phyloP scores from a whole-genome alignment of 1,139 yeast species.

The Debaryomyces sp. region DNA sequence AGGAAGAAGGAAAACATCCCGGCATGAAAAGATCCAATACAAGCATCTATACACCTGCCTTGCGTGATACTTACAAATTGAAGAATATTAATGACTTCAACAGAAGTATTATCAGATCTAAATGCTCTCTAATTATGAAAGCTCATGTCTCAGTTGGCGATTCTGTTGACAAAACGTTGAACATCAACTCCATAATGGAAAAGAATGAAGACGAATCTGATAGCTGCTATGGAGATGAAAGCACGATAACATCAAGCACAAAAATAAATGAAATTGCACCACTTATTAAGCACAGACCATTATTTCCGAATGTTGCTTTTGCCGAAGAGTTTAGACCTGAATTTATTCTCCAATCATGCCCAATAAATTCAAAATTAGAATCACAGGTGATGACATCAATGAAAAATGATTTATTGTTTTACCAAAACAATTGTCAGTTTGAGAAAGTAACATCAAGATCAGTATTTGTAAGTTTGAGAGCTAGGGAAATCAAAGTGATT shows the following conservation, averaged over 20 bases:
- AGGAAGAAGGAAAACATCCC: slow-evolving; percentile 16
- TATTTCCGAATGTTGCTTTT: slow-evolving; percentile 51
- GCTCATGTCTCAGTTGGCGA: slow-evolving; percentile 3
- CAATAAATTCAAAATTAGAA: slow-evolving; percentile 53
- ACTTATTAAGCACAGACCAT: slow-evolving; percentile 22
- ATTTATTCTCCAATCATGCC: slow-evolving; percentile 52
- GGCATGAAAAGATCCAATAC: slow-evolving; percentile 31
- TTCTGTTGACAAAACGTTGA: slow-evolving; percentile 8
- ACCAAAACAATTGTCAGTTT: slow-evolving; percentile 40
- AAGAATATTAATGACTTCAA: slow-evolving; percentile 28
- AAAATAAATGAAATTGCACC: slow-evolving; percentile 4
- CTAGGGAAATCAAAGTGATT: slow-evolving; percentile 58
- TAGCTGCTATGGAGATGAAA: slow-evolving; percentile 1
- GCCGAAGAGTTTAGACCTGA: slow-evolving; percentile 57
- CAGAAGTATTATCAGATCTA: slow-evolving; percentile 23
- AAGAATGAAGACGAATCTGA: not conserved
- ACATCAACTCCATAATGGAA: slow-evolving; percentile 9
- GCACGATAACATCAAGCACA: slow-evolving; percentile 5
- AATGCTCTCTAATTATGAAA: slow-evolving; percentile 34
- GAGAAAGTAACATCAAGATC: slow-evolving; percentile 38
- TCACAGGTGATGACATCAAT: slow-evolving; percentile 52
- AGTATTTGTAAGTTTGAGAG: slow-evolving; percentile 51
- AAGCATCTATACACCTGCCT: slow-evolving; percentile 27
- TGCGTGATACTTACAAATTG: slow-evolving; percentile 17
- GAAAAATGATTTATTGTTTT: slow-evolving; percentile 56